These are phyloP conservation scores for Kluyveromyces starmeri DNA, from an alignment of 805 yeast species.

Conservation along the genomic window DNA sequence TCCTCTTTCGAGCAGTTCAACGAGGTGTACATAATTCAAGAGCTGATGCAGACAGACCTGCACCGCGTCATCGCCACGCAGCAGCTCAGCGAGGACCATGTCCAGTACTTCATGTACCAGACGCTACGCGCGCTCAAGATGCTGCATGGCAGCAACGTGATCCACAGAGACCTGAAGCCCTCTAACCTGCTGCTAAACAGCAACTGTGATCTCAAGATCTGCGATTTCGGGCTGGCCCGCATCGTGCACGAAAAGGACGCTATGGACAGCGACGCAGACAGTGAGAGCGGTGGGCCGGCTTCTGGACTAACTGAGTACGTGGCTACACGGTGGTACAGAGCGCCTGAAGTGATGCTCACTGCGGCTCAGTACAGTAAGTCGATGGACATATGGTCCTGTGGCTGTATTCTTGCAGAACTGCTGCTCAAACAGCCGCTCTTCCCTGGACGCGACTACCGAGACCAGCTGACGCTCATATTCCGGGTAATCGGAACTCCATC, in stretches of 20 bases:
- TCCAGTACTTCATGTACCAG: slow-evolving; percentile 89
- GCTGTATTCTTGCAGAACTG: slow-evolving; percentile 91
- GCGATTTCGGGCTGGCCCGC: slow-evolving; percentile 88
- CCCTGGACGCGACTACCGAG: slow-evolving; percentile 91
- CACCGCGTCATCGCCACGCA: slow-evolving; percentile 79
- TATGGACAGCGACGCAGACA: slow-evolving; percentile 18
- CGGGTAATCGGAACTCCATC: slow-evolving; percentile 83
- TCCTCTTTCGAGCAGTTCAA: slow-evolving; percentile 62
- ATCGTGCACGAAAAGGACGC: slow-evolving; percentile 23
- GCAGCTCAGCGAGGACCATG: slow-evolving; percentile 79
- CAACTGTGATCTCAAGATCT: slow-evolving; percentile 86
- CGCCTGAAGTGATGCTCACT: slow-evolving; percentile 95
- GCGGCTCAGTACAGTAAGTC: slow-evolving; percentile 91
- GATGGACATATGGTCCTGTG: slow-evolving; percentile 94
- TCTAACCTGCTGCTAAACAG: slow-evolving; percentile 78
- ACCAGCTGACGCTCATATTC: slow-evolving; percentile 78
- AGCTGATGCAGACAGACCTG: slow-evolving; percentile 80
- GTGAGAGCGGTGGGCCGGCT: slow-evolving; percentile 1
- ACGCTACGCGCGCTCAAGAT: slow-evolving; percentile 84
- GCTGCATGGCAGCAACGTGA: slow-evolving; percentile 86
- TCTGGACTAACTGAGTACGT: slow-evolving; percentile 84
- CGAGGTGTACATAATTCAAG: slow-evolving; percentile 85
- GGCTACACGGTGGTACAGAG: slow-evolving; percentile 96
- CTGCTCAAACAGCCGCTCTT: slow-evolving; percentile 78
- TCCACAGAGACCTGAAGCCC: slow-evolving; percentile 91